These are phyloP conservation scores for Cryptosporidium muris DNA, from an alignment of 169 alveolate species.

Conservation along the genomic window DNA sequence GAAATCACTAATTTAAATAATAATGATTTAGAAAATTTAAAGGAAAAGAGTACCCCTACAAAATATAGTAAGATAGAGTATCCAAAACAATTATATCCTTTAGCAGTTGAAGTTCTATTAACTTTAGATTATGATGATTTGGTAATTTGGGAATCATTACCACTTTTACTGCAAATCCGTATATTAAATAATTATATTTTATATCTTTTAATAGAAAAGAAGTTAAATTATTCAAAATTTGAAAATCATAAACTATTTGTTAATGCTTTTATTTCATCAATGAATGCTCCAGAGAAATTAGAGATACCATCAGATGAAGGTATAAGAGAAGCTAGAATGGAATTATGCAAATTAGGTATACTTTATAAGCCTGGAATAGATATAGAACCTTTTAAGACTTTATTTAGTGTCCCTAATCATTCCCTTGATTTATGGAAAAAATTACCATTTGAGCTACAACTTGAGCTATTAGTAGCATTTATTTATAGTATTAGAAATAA, in stretches of 20 bases:
- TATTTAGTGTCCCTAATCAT: slow-evolving; percentile 54
- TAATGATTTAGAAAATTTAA: neutral
- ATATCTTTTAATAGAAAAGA: neutral
- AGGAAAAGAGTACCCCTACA: slow-evolving; percentile 7
- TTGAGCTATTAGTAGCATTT: slow-evolving; percentile 41
- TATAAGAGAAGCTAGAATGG: slow-evolving; percentile 44
- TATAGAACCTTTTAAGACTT: slow-evolving; percentile 6
- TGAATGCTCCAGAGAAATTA: slow-evolving; percentile 1
- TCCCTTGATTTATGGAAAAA: slow-evolving; percentile 56
- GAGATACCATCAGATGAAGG: slow-evolving; percentile 21
- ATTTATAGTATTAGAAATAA: slow-evolving; percentile 20
- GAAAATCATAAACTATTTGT: slow-evolving; percentile 45
- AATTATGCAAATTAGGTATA: slow-evolving; percentile 41
- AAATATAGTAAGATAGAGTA: neutral
- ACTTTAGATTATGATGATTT: slow-evolving; percentile 35
- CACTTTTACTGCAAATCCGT: slow-evolving; percentile 2
- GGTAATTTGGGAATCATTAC: slow-evolving; percentile 20
- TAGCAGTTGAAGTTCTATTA: slow-evolving; percentile 53
- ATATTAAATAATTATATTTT: slow-evolving; percentile 27
- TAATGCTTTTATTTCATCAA: slow-evolving; percentile 22
- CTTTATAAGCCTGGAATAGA: slow-evolving; percentile 26
- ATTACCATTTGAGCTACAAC: slow-evolving; percentile 21
- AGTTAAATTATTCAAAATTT: slow-evolving; percentile 1
- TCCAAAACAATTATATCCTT: slow-evolving; percentile 65
- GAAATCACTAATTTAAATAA: neutral